Evolutionary conservation across 495 filamentous ascomycete species (phyloP).

Genomic region (Bacidia gigantensis): DNA sequence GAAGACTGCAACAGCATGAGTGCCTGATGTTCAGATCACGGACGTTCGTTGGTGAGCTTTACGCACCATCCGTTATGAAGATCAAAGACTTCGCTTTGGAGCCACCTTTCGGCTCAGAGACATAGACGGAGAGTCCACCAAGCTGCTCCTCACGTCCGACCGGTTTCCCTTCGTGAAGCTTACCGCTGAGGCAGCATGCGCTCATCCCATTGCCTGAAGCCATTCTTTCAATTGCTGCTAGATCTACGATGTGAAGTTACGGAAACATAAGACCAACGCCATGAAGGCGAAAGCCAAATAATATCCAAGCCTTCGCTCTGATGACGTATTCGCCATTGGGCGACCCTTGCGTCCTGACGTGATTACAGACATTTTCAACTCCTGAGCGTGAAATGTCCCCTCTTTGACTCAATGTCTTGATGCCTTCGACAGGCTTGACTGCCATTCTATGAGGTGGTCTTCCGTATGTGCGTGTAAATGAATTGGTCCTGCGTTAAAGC

Average conservation of each 20-base stretch:
- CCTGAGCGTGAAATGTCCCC: too few relatives aligned
- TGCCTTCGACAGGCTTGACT: too few relatives aligned
- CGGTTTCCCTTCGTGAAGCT: slow-evolving; percentile 27
- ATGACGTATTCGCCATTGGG: not conserved
- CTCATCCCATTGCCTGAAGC: slow-evolving; percentile 16
- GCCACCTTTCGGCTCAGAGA: slow-evolving; percentile 20
- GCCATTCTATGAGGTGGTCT: too few relatives aligned
- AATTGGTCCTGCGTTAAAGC: too few relatives aligned
- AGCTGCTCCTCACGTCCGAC: slow-evolving; percentile 26
- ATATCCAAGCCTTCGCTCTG: not conserved
- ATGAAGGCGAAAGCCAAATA: too few relatives aligned
- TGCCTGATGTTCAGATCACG: not conserved
- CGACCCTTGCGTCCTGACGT: too few relatives aligned
- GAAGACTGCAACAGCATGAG: slow-evolving; percentile 22
- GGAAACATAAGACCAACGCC: too few relatives aligned
- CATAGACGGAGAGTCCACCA: slow-evolving; percentile 28
- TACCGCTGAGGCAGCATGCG: slow-evolving; percentile 23
- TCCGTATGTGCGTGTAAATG: too few relatives aligned
- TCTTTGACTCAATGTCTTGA: too few relatives aligned
- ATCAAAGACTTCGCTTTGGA: slow-evolving; percentile 25
- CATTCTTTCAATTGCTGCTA: slow-evolving; percentile 1
- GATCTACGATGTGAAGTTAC: not conserved
- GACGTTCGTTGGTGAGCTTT: too few relatives aligned
- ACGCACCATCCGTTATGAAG: slow-evolving; percentile 22
- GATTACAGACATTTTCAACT: too few relatives aligned